A percentile compares a stretch with the other conserved stretches of the same genome.
Evolutionary conservation across 495 filamentous ascomycete genomes (phyloP).

Genomic region (Neurospora sp.): DNA sequence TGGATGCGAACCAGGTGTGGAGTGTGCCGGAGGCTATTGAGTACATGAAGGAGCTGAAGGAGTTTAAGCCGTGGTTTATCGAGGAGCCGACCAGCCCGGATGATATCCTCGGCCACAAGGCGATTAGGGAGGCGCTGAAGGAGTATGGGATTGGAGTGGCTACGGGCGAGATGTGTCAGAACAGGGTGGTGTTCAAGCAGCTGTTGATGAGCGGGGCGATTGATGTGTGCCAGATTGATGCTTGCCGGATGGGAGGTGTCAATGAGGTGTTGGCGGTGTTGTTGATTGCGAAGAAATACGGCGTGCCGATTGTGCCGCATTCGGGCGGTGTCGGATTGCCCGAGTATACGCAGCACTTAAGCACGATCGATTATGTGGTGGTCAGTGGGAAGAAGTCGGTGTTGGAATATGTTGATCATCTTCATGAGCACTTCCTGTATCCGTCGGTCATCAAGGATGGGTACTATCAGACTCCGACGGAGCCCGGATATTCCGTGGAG

Average conservation of each 20-base stretch:
- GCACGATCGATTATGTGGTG: constrained; percentile 88
- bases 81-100: constrained; percentile 95
- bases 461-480: constrained; percentile 75
- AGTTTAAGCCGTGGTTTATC: constrained; percentile 94
- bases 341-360: constrained; percentile 90
- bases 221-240: constrained; percentile 85
- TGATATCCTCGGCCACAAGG: constrained; percentile 81
- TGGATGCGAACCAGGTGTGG: constrained; percentile 95
- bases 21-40: constrained; percentile 77
- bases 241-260: constrained; percentile 82
- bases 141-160: constrained; percentile 75
- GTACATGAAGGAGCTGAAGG: constrained; percentile 72
- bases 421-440: constrained; percentile 89
- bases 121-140: constrained; percentile 66
- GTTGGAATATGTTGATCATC: constrained; percentile 84
- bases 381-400: constrained; percentile 73
- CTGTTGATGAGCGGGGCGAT: constrained; percentile 68
- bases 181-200: constrained; percentile 91
- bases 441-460: constrained; percentile 73
- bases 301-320: constrained; percentile 79
- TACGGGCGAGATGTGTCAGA: constrained; percentile 96
- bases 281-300: constrained; percentile 78
- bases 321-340: constrained; percentile 83
- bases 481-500: constrained; percentile 82
- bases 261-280: constrained; percentile 91